These are phyloP conservation scores for Miscanthus lutarioriparius DNA, from an alignment of 176 grass and related monocot genomes.

Conservation along the genomic window DNA sequence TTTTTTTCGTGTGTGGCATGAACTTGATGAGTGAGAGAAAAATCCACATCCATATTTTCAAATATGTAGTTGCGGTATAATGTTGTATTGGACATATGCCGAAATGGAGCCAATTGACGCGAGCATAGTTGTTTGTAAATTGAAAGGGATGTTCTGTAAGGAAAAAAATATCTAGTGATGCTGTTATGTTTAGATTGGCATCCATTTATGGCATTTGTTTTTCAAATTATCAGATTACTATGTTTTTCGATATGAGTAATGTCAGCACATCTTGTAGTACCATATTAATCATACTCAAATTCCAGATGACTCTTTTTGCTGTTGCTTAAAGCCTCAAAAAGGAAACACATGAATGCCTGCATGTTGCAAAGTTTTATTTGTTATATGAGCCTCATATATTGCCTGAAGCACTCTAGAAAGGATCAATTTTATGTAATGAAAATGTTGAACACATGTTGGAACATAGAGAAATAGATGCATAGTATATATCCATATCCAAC, in stretches of 20 bases:
- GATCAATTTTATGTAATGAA: conserved; percentile 21
- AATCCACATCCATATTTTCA: not conserved
- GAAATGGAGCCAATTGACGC: conserved; percentile 9
- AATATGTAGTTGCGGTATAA: not conserved
- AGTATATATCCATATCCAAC: not conserved
- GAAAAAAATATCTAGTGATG: not conserved
- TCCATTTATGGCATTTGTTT: not conserved
- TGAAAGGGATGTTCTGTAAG: not conserved
- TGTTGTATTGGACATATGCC: not conserved
- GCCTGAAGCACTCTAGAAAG: not conserved
- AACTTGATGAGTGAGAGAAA: not conserved
- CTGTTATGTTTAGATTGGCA: not conserved
- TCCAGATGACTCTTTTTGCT: not conserved
- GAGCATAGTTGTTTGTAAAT: not conserved
- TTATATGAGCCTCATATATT: not conserved
- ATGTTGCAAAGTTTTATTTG: not conserved
- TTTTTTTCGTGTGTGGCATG: not conserved
- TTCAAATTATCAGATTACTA: not conserved
- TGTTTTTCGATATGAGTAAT: not conserved
- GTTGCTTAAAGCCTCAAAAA: conserved; percentile 1
- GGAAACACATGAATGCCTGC: not conserved
- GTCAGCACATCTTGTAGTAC: not conserved
- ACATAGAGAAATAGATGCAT: not conserved
- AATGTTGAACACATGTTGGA: not conserved
- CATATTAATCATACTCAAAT: not conserved